Evolutionary conservation across 345 rosid genomes (phyloP).

Genomic region (Barbarea vulgaris): DNA sequence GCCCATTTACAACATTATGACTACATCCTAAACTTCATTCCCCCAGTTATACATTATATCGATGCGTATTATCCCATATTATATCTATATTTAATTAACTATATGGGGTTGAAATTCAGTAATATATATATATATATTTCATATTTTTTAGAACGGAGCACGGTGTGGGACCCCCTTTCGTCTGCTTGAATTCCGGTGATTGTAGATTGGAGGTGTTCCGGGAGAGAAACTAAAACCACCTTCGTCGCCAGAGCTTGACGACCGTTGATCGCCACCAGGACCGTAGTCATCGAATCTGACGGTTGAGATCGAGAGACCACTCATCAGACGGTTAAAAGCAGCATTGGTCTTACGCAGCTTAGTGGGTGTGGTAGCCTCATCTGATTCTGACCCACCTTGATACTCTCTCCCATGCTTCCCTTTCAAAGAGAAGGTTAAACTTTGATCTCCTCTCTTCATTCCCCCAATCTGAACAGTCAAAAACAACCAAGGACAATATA

Average conservation of each 20-base stretch:
- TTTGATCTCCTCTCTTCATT: conserved; percentile 67
- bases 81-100: conserved; percentile 16
- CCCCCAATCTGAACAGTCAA: conserved; percentile 64
- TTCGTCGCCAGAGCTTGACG: conserved; percentile 68
- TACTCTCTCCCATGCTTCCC: conserved; percentile 55
- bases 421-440: conserved; percentile 62
- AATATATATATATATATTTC: neutral
- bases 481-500: neutral
- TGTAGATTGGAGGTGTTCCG: conserved; percentile 58
- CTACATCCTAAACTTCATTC: conserved; percentile 40
- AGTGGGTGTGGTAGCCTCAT: conserved; percentile 70
- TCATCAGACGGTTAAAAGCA: conserved; percentile 66
- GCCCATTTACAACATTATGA: conserved; percentile 41
- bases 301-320: conserved; percentile 54
- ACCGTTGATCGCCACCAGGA: conserved; percentile 40
- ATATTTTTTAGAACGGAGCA: conserved; percentile 55
- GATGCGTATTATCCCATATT: conserved; percentile 11
- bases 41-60: conserved; percentile 12
- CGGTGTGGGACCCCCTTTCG: conserved; percentile 92
- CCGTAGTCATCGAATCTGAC: conserved; percentile 38
- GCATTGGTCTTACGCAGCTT: conserved; percentile 62
- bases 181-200: conserved; percentile 68
- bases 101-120: conserved; percentile 27
- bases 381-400: conserved; percentile 71
- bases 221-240: conserved; percentile 59